phyloP scores from a whole-genome alignment of 208 protist species.

The Wallacemonas sp. region DNA sequence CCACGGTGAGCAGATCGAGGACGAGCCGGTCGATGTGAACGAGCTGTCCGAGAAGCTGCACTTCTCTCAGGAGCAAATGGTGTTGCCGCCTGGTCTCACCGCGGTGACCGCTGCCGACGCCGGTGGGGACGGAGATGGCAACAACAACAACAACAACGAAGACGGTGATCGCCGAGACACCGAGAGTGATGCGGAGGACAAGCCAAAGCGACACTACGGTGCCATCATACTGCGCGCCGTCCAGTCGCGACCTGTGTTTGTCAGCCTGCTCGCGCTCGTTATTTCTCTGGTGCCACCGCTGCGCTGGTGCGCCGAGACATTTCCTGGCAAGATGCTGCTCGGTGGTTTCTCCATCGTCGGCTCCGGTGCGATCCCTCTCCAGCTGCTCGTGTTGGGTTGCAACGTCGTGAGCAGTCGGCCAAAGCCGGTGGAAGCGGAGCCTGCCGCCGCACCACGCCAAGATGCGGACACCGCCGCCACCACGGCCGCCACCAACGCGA shows the following conservation, averaged over 20 bases:
- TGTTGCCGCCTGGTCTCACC: conserved; percentile 4
- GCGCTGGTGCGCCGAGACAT: conserved; percentile 53
- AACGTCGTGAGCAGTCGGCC: conserved; percentile 35
- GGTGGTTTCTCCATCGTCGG: conserved; percentile 59
- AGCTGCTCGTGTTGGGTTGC: conserved; percentile 59
- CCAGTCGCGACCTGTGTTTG: conserved; percentile 43
- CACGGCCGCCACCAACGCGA: too few relatives aligned
- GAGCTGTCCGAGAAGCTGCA: conserved; percentile 4
- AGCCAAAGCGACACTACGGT: conserved; percentile 1
- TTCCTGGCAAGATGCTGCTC: conserved; percentile 40
- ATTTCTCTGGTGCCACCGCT: conserved; percentile 69
- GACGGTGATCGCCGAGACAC: not conserved
- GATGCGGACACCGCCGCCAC: not conserved
- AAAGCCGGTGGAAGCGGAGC: conserved; percentile 6
- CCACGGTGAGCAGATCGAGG: conserved; percentile 11
- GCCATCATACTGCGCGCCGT: conserved; percentile 26
- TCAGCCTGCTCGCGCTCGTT: conserved; percentile 49
- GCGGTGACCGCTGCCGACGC: not conserved
- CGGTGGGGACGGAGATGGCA: not conserved
- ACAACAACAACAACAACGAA: not conserved
- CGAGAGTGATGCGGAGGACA: not conserved
- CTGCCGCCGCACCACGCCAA: conserved; percentile 1
- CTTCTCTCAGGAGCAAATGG: not conserved
- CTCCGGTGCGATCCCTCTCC: conserved; percentile 56
- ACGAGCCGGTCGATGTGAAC: not conserved